phyloP scores from a whole-genome alignment of 176 grass and related monocot genomes.

The Eragrostis nindensis region DNA sequence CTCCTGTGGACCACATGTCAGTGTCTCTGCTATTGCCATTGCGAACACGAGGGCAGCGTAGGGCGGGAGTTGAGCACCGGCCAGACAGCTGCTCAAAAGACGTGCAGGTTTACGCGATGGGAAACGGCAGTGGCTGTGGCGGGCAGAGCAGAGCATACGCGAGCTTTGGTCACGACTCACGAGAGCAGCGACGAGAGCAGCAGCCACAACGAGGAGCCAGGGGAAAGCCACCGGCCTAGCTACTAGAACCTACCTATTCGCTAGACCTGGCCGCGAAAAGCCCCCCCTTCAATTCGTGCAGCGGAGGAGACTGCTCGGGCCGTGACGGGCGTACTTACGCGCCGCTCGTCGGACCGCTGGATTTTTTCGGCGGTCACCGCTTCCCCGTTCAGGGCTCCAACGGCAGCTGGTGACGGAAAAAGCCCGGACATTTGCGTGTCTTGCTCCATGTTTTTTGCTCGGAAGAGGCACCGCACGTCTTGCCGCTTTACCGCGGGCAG shows the following conservation, averaged over 20 bases:
- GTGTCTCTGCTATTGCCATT: neutral
- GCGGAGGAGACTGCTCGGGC: neutral
- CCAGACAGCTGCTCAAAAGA: neutral
- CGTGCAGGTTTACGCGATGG: neutral
- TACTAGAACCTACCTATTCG: no score
- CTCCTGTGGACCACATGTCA: no score
- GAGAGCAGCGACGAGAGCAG: neutral
- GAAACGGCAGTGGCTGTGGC: neutral
- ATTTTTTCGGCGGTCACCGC: slow-evolving; percentile 12
- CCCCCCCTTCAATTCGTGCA: neutral
- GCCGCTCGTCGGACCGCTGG: neutral
- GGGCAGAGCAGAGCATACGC: neutral
- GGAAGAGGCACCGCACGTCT: neutral
- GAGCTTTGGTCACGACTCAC: neutral
- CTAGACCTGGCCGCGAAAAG: neutral
- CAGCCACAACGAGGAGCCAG: neutral
- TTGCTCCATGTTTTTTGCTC: neutral
- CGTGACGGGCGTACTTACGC: neutral
- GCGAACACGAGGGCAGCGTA: neutral
- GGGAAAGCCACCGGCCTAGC: neutral
- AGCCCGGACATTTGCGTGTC: no score
- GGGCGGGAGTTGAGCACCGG: neutral
- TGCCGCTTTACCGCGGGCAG: no score
- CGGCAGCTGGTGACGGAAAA: neutral
- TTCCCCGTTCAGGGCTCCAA: neutral